A percentile compares a stretch with the other conserved stretches of the same genome.
These are phyloP conservation scores for Collybia nuda DNA, from an alignment of 768 basidiomycete species.

Conservation along the genomic window DNA sequence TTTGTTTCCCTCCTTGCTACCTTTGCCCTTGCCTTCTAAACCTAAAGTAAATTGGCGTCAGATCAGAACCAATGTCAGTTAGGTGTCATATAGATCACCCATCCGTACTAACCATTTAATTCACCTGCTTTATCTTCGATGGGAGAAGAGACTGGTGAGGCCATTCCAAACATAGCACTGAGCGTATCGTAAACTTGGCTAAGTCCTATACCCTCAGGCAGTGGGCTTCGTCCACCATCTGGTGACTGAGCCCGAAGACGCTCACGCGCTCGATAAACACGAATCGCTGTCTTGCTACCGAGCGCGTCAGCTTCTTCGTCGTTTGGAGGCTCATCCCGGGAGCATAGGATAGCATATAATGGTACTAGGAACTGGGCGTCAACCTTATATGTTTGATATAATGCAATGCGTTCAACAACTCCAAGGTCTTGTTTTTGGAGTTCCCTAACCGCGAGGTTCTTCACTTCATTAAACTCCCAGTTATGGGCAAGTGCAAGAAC, in stretches of 20 bases:
- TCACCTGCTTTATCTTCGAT: slow-evolving; percentile 6
- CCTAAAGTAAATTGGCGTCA: not conserved
- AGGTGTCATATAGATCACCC: not conserved
- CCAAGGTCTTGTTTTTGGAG: slow-evolving; percentile 8
- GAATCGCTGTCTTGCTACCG: slow-evolving; percentile 55
- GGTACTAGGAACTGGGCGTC: slow-evolving; percentile 48
- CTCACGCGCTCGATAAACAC: slow-evolving; percentile 55
- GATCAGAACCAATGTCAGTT: not conserved
- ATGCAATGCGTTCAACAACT: slow-evolving; percentile 37
- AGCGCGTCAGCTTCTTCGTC: slow-evolving; percentile 54
- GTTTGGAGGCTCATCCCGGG: slow-evolving; percentile 48
- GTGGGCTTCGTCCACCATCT: slow-evolving; percentile 33
- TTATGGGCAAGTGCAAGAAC: slow-evolving; percentile 53
- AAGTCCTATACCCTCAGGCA: slow-evolving; percentile 28
- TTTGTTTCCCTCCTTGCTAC: not conserved
- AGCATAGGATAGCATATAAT: slow-evolving; percentile 51
- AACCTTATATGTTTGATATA: slow-evolving; percentile 55
- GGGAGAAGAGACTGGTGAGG: not conserved
- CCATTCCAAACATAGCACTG: slow-evolving; percentile 13
- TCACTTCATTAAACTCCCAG: slow-evolving; percentile 57
- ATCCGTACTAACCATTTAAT: not conserved
- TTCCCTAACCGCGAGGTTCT: slow-evolving; percentile 47
- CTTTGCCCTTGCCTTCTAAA: slow-evolving; percentile 2
- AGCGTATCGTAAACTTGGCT: slow-evolving; percentile 34
- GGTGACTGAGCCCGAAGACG: slow-evolving; percentile 31